These are phyloP conservation scores for Lodderomyces theae DNA, from an alignment of 1,139 yeast genomes.

Conservation along the genomic window DNA sequence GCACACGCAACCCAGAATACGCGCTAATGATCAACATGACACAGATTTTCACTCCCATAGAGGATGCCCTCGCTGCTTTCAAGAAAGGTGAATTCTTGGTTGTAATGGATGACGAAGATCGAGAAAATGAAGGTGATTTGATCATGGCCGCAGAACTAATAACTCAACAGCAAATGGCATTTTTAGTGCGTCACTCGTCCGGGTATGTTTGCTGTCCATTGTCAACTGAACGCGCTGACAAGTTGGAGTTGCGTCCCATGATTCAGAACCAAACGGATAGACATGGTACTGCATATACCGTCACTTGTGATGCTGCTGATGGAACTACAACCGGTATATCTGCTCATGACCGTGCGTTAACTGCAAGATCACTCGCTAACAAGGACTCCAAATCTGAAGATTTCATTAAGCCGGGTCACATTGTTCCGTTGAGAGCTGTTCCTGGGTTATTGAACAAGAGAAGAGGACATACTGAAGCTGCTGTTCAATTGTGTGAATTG, in stretches of 20 bases:
- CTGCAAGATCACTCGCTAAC: conserved; percentile 71
- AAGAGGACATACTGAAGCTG: conserved; percentile 98
- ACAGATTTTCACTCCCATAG: conserved; percentile 14
- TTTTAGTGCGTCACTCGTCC: conserved; percentile 80
- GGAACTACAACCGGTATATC: conserved; percentile 98
- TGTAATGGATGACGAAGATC: conserved; percentile 92
- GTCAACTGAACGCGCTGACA: conserved; percentile 73
- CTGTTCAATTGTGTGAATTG: conserved; percentile 79
- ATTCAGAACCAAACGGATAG: conserved; percentile 64
- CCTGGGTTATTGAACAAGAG: conserved; percentile 80
- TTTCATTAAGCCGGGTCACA: conserved; percentile 89
- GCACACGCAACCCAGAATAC: too few species aligned
- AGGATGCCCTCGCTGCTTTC: conserved; percentile 74
- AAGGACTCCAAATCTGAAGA: conserved; percentile 54
- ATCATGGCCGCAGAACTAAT: conserved; percentile 83
- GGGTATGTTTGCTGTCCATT: conserved; percentile 96
- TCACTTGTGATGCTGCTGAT: conserved; percentile 77
- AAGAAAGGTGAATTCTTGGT: conserved; percentile 84
- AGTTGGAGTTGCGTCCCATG: conserved; percentile 79
- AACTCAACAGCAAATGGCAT: conserved; percentile 90
- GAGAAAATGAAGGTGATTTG: conserved; percentile 98
- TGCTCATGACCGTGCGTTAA: conserved; percentile 89
- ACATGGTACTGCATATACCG: conserved; percentile 96
- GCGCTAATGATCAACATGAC: conserved; percentile 3
- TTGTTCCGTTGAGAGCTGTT: conserved; percentile 87